These are phyloP conservation scores for Stephania yunnanensis DNA, from an alignment of 164 flowering plant species.

Conservation along the genomic window DNA sequence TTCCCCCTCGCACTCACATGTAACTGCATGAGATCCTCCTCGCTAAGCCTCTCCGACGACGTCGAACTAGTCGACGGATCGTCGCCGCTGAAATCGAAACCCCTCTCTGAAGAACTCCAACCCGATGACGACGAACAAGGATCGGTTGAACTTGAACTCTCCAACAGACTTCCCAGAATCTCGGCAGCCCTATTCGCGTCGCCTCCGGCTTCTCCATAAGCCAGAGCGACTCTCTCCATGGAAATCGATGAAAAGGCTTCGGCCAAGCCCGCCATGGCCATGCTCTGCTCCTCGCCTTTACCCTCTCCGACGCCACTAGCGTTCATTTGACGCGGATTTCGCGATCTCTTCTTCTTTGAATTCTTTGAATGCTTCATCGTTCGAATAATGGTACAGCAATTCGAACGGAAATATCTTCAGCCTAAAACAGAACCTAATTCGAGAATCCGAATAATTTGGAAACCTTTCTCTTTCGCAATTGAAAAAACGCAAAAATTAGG, in stretches of 20 bases:
- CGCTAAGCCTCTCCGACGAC: slow-evolving; percentile 33
- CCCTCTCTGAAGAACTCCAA: slow-evolving; percentile 16
- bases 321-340: neutral
- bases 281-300: neutral
- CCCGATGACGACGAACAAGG: slow-evolving; percentile 32
- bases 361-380: neutral
- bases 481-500: no score
- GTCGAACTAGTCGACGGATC: slow-evolving; percentile 31
- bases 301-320: neutral
- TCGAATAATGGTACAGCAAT: neutral
- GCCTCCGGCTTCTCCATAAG: neutral
- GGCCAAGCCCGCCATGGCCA: neutral
- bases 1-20: slow-evolving; percentile 22
- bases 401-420: neutral
- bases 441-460: no score
- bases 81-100: slow-evolving; percentile 12
- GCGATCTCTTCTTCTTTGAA: neutral
- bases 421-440: no score
- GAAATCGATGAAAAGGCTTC: neutral
- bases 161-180: neutral
- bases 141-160: neutral
- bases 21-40: slow-evolving; percentile 12
- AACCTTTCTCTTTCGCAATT: no score
- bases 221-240: neutral
- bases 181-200: neutral